Evolutionary conservation across 768 basidiomycete genomes (phyloP).

Genomic region (Suillus subalutaceus): DNA sequence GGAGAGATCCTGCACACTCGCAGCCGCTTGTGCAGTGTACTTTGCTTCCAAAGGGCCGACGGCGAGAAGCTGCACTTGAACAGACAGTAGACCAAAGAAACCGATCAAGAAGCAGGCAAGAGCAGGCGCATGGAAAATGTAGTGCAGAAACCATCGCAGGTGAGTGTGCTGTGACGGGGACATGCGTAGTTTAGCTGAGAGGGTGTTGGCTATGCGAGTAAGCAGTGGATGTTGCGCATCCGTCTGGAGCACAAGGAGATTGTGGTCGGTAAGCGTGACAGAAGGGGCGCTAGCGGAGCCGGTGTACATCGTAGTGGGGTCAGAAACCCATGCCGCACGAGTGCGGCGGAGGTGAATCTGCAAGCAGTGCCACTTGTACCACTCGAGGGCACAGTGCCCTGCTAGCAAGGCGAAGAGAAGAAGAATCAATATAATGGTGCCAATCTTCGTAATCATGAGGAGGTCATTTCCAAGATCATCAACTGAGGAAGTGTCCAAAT

Average conservation of each 20-base stretch:
- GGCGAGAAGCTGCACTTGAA: conserved; percentile 85
- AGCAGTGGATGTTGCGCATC: conserved; percentile 75
- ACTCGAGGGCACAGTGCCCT: conserved; percentile 77
- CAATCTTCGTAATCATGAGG: conserved; percentile 79
- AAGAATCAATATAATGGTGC: conserved; percentile 70
- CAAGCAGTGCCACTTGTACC: conserved; percentile 85
- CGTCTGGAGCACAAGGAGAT: conserved; percentile 74
- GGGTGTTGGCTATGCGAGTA: conserved; percentile 58
- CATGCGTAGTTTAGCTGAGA: conserved; percentile 56
- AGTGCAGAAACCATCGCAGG: conserved; percentile 87
- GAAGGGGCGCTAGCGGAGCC: conserved; percentile 43
- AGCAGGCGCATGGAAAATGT: conserved; percentile 90
- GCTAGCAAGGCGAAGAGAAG: conserved; percentile 74
- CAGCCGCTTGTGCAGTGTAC: conserved; percentile 63
- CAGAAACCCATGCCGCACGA: conserved; percentile 75
- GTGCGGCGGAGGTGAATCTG: conserved; percentile 66
- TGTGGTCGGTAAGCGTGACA: conserved; percentile 70
- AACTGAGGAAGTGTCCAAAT: conserved; percentile 81
- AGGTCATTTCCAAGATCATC: conserved; percentile 84
- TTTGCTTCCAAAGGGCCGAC: conserved; percentile 71
- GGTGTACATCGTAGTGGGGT: conserved; percentile 61
- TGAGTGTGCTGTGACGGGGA: conserved; percentile 65
- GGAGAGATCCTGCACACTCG: conserved; percentile 67
- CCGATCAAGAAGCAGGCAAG: conserved; percentile 92
- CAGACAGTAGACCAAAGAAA: conserved; percentile 83